These are phyloP conservation scores for Pseudogymnoascus sp. DNA, from an alignment of 2,329 filamentous ascomycete species.

Conservation along the genomic window DNA sequence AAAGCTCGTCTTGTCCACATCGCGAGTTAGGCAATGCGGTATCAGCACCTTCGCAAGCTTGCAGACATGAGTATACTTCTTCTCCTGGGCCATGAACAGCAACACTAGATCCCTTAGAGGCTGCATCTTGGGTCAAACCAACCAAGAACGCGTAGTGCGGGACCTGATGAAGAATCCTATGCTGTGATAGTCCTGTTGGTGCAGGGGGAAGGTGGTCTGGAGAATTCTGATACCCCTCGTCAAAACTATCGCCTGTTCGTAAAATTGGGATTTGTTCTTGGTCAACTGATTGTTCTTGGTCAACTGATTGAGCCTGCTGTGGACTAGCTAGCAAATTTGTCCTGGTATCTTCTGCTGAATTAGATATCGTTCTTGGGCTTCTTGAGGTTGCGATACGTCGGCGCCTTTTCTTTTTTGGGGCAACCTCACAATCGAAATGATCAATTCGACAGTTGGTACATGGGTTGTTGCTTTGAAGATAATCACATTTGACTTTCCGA, in stretches of 20 bases:
- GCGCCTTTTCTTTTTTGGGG: neutral
- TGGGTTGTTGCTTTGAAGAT: neutral
- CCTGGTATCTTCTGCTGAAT: neutral
- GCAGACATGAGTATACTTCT: neutral
- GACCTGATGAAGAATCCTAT: constrained; percentile 8
- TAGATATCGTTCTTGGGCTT: neutral
- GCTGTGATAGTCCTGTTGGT: neutral
- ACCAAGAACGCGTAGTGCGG: constrained; percentile 2
- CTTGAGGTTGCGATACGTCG: neutral
- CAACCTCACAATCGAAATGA: neutral
- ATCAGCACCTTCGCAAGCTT: neutral
- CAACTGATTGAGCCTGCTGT: neutral
- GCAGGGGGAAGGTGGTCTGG: neutral
- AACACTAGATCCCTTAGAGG: neutral
- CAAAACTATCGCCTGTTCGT: neutral
- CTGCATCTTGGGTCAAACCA: neutral
- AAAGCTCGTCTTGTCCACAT: constrained; percentile 11
- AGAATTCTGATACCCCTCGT: neutral
- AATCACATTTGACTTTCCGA: constrained; percentile 1
- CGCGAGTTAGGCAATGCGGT: neutral
- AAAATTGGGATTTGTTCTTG: neutral
- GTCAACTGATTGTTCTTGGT: neutral
- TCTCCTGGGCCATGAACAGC: neutral
- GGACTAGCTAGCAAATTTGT: neutral
- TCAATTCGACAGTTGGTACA: constrained; percentile 1